Evolutionary conservation across 139 green algal genomes (phyloP).

Genomic region (Coelastrella sp.): DNA sequence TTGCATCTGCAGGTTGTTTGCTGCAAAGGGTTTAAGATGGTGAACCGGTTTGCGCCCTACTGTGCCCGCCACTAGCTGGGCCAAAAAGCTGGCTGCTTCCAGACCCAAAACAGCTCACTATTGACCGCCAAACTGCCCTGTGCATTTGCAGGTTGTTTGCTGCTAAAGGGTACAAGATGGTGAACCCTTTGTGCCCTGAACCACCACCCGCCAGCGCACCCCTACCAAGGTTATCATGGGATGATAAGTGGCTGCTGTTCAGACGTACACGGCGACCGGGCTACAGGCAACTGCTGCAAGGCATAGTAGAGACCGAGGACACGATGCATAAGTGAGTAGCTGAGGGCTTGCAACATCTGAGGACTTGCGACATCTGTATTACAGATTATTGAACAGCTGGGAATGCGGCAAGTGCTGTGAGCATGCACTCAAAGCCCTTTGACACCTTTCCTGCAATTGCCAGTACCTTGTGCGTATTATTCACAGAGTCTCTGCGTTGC

Average conservation of each 20-base stretch:
- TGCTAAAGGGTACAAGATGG: constrained; percentile 22
- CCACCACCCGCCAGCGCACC: background rate
- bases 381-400: background rate
- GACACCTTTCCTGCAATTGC: background rate
- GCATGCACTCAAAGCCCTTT: no score
- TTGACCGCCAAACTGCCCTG: background rate
- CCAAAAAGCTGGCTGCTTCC: background rate
- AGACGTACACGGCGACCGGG: background rate
- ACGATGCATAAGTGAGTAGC: constrained; percentile 27
- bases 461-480: no score
- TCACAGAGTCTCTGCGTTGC: no score
- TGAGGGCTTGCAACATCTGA: background rate
- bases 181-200: constrained; percentile 32
- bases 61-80: background rate
- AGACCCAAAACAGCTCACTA: background rate
- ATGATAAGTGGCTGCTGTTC: constrained; percentile 59
- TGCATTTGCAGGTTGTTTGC: background rate
- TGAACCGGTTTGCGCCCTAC: no score
- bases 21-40: no score
- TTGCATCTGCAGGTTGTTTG: background rate
- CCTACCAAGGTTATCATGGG: constrained; percentile 26
- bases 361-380: background rate
- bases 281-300: constrained; percentile 19
- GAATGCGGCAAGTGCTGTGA: background rate
- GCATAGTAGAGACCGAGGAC: constrained; percentile 39